Evolutionary conservation across 1,284 basidiomycete species (phyloP).

Genomic region (Tilletia caries): DNA sequence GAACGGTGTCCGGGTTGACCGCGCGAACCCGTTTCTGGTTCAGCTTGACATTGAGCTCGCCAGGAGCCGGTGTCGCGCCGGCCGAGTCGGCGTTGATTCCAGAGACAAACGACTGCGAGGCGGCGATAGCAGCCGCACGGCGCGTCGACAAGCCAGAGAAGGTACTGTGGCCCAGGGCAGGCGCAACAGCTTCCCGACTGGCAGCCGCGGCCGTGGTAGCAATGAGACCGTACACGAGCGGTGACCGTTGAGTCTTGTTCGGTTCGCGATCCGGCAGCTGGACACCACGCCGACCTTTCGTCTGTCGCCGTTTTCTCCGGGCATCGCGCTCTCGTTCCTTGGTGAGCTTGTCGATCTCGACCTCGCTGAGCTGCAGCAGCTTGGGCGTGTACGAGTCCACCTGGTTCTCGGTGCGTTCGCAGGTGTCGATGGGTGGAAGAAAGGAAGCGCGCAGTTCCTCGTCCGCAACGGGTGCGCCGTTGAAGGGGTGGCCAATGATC

Average conservation of each 20-base stretch:
- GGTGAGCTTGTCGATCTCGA: constrained; percentile 79
- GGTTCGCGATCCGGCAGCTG: constrained; percentile 89
- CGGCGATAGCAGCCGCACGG: constrained; percentile 10
- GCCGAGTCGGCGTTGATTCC: neutral
- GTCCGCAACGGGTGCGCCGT: constrained; percentile 75
- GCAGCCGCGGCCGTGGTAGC: constrained; percentile 19
- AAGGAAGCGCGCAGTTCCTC: constrained; percentile 88
- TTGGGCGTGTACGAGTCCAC: constrained; percentile 71
- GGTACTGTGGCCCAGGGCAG: constrained; percentile 3
- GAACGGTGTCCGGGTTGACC: constrained; percentile 1
- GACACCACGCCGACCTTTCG: constrained; percentile 81
- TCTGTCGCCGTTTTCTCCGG: constrained; percentile 76
- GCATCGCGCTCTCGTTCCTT: constrained; percentile 90
- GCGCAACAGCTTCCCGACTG: constrained; percentile 23
- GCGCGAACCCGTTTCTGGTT: constrained; percentile 6
- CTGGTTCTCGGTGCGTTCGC: constrained; percentile 64
- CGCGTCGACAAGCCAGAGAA: constrained; percentile 6
- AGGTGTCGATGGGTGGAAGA: constrained; percentile 61
- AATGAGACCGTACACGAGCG: constrained; percentile 43
- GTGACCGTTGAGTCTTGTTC: constrained; percentile 74
- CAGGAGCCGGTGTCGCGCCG: neutral
- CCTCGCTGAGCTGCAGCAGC: constrained; percentile 81
- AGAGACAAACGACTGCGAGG: neutral
- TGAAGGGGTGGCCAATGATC: constrained; percentile 80
- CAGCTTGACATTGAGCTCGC: constrained; percentile 9